Evolutionary conservation across 2,329 filamentous ascomycete genomes (phyloP), one percentile per base, ranked within the genome.

Genomic region (Amauroascus niger): DNA sequence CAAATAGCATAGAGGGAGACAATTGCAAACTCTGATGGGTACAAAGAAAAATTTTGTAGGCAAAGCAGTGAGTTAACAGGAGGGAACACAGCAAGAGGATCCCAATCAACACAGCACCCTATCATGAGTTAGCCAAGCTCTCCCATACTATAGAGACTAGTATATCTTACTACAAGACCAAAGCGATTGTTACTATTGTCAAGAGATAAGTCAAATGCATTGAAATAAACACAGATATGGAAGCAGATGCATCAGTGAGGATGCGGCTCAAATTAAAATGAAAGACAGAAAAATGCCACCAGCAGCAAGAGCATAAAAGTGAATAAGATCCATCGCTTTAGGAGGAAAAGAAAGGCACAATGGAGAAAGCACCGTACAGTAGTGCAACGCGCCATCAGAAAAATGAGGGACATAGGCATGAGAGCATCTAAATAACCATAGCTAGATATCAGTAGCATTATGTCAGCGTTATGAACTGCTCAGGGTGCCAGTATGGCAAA

Each of bases 31-130:
- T 47, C 37, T 64, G 57, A 59, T 65, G 59, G 30, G 30, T 51
- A 53, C 57, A 56, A 18, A 64, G 61, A 52, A 64, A 64, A 47
- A 61, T 58, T 57, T 65, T 58, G 40, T 64, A 64, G 5, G 58
- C 60, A 51, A 41, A 53, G 32, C 53, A 52, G 35, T 58, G 57
- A 59, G 62, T 52, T 39, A 44, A 60, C 37, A 57, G 58, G 47
- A 64, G 8, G 13, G 58, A 61, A 57, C 57, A 48, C 28, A 63
- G 52, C 28, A 53, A 49, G 54, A 64, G 55, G 16, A 55, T 26
- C 26, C 54, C 55, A 24, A 63, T 47, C 35, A 49, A 60, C 16
- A 49, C 41, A 35, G 48, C 50, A 40, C 53, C 58, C 58, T 63
- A 43, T 53, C 8, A 35, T n/a, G 8, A n/a, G 13, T 35, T 35